A percentile compares a stretch with the other conserved stretches of the same genome.
These are phyloP conservation scores for Chimonanthus salicifolius DNA, from an alignment of 164 flowering plant species.

Conservation along the genomic window DNA sequence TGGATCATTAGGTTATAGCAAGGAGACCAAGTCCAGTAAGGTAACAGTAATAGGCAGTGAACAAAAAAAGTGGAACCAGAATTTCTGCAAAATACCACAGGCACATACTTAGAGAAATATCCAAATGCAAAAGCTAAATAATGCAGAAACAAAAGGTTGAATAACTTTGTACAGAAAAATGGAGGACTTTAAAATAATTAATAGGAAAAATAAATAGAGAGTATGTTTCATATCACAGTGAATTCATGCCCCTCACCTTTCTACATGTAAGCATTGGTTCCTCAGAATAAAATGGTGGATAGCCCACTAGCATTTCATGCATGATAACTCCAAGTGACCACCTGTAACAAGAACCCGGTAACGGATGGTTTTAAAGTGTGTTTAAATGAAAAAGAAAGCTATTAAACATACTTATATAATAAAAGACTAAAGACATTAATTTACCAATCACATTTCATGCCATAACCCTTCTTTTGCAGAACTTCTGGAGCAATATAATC, in stretches of 20 bases:
- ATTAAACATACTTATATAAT: background rate
- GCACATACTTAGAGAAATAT: too few species aligned
- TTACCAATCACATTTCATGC: slow-evolving; percentile 46
- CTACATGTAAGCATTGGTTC: slow-evolving; percentile 61
- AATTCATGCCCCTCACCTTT: slow-evolving; percentile 29
- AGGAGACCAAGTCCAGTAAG: too few species aligned
- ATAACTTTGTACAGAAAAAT: too few species aligned
- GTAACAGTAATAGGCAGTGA: too few species aligned
- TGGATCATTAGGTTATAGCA: too few species aligned
- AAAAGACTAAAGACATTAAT: background rate
- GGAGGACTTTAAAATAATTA: too few species aligned
- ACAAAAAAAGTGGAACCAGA: too few species aligned
- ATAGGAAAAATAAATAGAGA: background rate
- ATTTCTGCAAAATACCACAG: too few species aligned
- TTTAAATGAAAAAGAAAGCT: background rate
- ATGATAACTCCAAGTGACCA: slow-evolving; percentile 61
- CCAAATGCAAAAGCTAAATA: too few species aligned
- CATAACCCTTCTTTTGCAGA: slow-evolving; percentile 38
- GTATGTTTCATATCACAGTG: background rate
- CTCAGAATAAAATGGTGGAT: slow-evolving; percentile 60
- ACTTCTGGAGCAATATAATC: slow-evolving; percentile 40
- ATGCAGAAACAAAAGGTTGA: too few species aligned
- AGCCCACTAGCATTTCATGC: slow-evolving; percentile 61
- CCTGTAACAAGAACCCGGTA: slow-evolving; percentile 22
- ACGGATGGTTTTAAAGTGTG: background rate